Base-by-base conservation (phyloP, 1,284 basidiomycete genomes). In the Leccinum pachyderme region DNA sequence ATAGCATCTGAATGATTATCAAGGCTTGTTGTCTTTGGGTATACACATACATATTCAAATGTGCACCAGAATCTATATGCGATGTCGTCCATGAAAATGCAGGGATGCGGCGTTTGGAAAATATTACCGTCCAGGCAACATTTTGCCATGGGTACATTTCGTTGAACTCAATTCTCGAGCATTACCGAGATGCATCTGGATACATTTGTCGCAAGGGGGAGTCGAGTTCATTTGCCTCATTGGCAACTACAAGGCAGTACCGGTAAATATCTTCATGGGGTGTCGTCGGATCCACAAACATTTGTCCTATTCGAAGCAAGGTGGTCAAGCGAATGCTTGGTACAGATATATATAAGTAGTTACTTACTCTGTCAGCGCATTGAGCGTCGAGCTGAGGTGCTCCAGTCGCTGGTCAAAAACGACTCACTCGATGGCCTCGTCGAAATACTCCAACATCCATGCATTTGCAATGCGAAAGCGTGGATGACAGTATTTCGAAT, bases 181-280 rank as follows among this genome's bases (percentile, higher is more conserved):
- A 11, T 8, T 3, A 3, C 4, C 35, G 2, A 35, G 12, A n/a
- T 28, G 12, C 22, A 18, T n/a, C 48, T 39, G 8, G 8, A 13
- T 9, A 25, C 66, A 63, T 73, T 73, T 24, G 72, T 64, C 22
- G 71, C 73, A 48, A 65, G 59, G 33, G 75, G 24, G 65, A 64
- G 61, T 15, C 28, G 45, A 70, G 61, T 35, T 61, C 49, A 43
- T 62, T 66, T 49, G 55, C 57, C 54, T 74, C 72, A 9, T 75
- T 75, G 8, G 73, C 66, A 13, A 77, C 61, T 27, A 64, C 71
- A 51, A 78, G 72, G 25, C 66, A 61, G 45, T 70, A 63, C 52
- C 73, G 69, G 54, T 73, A 68, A 15, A 77, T 60, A 41, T 75
- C 68, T 63, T 67, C 49, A 78, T 43, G 15, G 76, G 76, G 2